phyloP scores from a whole-genome alignment of 2,329 filamentous ascomycete genomes.

The Aspergillus luchuensis region DNA sequence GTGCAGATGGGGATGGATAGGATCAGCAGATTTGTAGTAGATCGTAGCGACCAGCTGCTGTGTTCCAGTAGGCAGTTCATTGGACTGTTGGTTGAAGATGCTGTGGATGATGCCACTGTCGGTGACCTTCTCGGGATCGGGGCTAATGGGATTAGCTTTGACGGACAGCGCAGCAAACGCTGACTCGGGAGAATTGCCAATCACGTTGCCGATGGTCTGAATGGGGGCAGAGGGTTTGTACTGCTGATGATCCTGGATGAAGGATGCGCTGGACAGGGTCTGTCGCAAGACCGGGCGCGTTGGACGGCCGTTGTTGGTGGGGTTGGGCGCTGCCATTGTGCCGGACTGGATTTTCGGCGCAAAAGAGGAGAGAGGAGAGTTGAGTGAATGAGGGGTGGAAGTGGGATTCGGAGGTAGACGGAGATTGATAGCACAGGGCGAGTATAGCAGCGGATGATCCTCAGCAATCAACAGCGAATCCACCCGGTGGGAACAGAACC shows the following conservation, averaged over 20 bases:
- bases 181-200: slow-evolving; percentile 33
- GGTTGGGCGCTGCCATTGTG: slow-evolving; percentile 35
- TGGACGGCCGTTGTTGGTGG: slow-evolving; percentile 30
- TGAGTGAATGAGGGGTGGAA: too few relatives aligned
- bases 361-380: background rate
- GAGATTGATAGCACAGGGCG: background rate
- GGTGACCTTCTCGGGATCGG: slow-evolving; percentile 44
- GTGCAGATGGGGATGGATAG: slow-evolving; percentile 50
- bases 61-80: slow-evolving; percentile 42
- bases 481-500: slow-evolving; percentile 13
- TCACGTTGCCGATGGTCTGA: slow-evolving; percentile 41
- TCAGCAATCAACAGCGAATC: slow-evolving; percentile 12
- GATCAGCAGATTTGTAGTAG: slow-evolving; percentile 50
- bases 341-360: slow-evolving; percentile 7
- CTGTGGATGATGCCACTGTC: slow-evolving; percentile 51
- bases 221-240: slow-evolving; percentile 45
- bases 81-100: slow-evolving; percentile 47
- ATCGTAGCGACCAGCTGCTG: slow-evolving; percentile 51
- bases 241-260: slow-evolving; percentile 53
- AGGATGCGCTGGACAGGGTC: slow-evolving; percentile 46
- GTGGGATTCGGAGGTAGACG: background rate
- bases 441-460: background rate
- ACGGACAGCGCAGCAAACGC: slow-evolving; percentile 29
- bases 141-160: slow-evolving; percentile 40
- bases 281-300: slow-evolving; percentile 47